phyloP scores from a whole-genome alignment of 2,329 filamentous ascomycete genomes.

The Hymenoscyphus repandus region DNA sequence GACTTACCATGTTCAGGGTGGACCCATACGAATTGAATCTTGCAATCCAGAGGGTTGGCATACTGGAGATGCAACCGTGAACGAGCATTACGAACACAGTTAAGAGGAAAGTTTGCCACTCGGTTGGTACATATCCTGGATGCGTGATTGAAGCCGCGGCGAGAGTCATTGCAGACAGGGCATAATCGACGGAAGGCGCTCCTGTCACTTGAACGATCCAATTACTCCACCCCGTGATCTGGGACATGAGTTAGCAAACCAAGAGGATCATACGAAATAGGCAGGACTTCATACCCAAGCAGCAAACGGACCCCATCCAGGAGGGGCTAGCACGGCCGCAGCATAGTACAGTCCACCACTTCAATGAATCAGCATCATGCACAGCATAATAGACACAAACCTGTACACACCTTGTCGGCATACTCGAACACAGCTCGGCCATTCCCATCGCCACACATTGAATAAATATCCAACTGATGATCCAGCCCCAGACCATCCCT shows the following conservation, averaged over 20 bases:
- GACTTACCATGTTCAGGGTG: constrained; percentile 63
- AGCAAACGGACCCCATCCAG: constrained; percentile 60
- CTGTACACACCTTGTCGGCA: constrained; percentile 54
- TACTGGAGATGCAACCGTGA: constrained; percentile 61
- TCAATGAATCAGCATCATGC: constrained; percentile 4
- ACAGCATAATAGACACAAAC: background rate
- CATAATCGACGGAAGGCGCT: constrained; percentile 63
- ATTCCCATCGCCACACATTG: constrained; percentile 64
- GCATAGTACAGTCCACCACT: constrained; percentile 70
- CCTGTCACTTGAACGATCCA: constrained; percentile 64
- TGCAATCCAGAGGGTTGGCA: constrained; percentile 67
- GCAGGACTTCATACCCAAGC: constrained; percentile 41
- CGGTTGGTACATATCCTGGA: constrained; percentile 57
- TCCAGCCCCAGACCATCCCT: constrained; percentile 73
- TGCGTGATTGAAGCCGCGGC: constrained; percentile 64
- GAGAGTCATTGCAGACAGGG: constrained; percentile 64
- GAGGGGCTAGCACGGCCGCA: constrained; percentile 63
- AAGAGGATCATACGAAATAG: too few relatives aligned
- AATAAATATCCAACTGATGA: constrained; percentile 67
- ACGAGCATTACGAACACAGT: constrained; percentile 63
- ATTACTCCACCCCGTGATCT: constrained; percentile 63
- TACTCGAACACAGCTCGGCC: constrained; percentile 68
- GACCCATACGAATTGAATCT: constrained; percentile 65
- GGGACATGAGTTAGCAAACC: too few relatives aligned
- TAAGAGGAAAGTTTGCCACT: constrained; percentile 65